Base-by-base conservation (phyloP, 2,329 filamentous ascomycete species). In the Rugonectria rugulosa region DNA sequence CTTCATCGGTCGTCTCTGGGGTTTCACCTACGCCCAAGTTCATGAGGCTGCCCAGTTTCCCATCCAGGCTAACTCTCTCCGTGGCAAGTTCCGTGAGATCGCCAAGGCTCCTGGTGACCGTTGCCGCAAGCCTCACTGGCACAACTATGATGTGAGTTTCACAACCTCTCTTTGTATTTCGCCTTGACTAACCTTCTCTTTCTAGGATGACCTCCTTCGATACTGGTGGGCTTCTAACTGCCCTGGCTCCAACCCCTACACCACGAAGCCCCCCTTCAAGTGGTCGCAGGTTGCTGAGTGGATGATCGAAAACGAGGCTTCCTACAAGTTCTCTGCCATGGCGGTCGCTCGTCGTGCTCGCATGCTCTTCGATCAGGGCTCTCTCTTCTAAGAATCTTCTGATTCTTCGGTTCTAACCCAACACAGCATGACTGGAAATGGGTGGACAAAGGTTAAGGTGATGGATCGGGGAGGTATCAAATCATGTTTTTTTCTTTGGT, bases 81-180 rank as follows among this genome's bases (percentile, higher is more conserved):
- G 90, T 12, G 90, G 90, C 0, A 81, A 88, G 0, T 86, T 83
- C 62, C 79, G 89, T 5, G 84, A 81, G 3, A 70, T 91, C 64
- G 90, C 84, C 7, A 91, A 90, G 74, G 72, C 74, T 11, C 84
- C 84, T 63, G 77, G 81, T 27, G 79, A 84, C 53, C 78, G 89
- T 6, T 82, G 90, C 3, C 79, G 90, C 7, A 86, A 84, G 70
- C 89, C 89, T 0, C 72, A 80, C 53, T 92, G 89, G 88, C 77
- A 71, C 1, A 74, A 77, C 0, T 72, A 75, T 2, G 88, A 92
- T 73, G 88, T 91, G 72, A 80, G 88, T 80, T 32, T n/a, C n/a
- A n/a, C 5, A 40, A 38, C 15, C 3, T 24, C 24, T 24, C 2
- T 11, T 36, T 7, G 6, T 50, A 6, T 21, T 27, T 12, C 36